Conservation (phyloP, 768 basidiomycete species). For the Lactarius indigo region DNA sequence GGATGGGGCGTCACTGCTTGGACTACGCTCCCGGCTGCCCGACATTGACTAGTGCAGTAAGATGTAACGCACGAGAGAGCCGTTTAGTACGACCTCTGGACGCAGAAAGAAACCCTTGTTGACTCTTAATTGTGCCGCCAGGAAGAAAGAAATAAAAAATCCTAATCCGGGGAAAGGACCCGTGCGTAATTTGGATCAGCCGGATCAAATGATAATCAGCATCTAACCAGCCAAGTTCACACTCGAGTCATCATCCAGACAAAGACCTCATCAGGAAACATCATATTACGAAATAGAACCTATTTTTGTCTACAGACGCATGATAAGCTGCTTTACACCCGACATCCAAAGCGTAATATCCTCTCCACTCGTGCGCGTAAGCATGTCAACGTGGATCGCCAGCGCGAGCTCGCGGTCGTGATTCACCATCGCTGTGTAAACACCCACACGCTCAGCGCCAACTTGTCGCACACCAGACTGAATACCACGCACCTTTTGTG, state of each 20-base stretch:
- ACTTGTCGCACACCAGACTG: not conserved
- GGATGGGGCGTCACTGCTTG: not conserved
- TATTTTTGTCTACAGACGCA: conserved; percentile 47
- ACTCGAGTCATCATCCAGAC: not conserved
- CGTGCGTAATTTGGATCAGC: not conserved
- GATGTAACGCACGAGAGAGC: not conserved
- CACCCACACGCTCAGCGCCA: not conserved
- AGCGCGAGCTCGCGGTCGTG: conserved; percentile 75
- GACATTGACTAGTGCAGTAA: conserved; percentile 2
- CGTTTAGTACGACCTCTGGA: not conserved
- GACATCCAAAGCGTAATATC: conserved; percentile 89
- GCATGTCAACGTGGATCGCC: conserved; percentile 79
- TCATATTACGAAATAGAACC: not conserved
- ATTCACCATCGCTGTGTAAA: conserved; percentile 65
- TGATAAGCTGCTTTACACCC: conserved; percentile 83
- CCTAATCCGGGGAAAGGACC: not conserved
- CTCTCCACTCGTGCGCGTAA: conserved; percentile 75
- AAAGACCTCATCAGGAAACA: not conserved
- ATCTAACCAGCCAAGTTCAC: not conserved
- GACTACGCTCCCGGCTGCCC: not conserved
- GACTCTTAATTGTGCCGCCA: not conserved
- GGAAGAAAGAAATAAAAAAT: not conserved
- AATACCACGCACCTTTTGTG: conserved; percentile 55
- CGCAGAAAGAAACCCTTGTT: not conserved
- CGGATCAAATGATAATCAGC: not conserved